phyloP scores from a whole-genome alignment of 805 yeast species.

The Yarrowia phangngaensis region DNA sequence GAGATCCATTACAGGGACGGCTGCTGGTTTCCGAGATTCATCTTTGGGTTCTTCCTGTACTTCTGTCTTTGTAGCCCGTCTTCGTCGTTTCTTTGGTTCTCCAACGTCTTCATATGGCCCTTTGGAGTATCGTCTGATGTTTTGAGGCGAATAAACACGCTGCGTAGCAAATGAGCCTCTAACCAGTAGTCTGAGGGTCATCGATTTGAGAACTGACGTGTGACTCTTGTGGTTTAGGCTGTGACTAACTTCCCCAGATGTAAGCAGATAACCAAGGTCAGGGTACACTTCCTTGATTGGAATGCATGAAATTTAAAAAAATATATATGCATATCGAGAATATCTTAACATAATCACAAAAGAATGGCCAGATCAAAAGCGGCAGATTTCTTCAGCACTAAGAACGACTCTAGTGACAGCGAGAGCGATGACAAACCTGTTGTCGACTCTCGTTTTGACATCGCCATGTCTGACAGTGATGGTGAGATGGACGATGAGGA shows the following conservation, averaged over 20 bases:
- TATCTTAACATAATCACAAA: neutral
- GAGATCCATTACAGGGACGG: neutral
- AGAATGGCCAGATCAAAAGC: slow-evolving; percentile 11
- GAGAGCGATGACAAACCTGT: slow-evolving; percentile 1
- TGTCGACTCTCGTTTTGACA: slow-evolving; percentile 12
- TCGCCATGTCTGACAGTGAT: slow-evolving; percentile 1
- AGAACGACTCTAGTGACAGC: slow-evolving; percentile 23
- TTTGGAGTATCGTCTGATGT: too few species aligned
- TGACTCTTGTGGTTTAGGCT: too few species aligned
- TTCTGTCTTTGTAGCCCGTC: neutral
- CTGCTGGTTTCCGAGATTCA: neutral
- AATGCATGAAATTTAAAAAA: too few species aligned
- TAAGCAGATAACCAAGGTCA: too few species aligned
- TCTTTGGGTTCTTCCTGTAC: slow-evolving; percentile 1
- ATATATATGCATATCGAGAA: neutral
- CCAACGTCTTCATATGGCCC: slow-evolving; percentile 12
- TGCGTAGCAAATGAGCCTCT: too few species aligned
- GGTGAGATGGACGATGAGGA: slow-evolving; percentile 28
- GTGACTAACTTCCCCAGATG: too few species aligned
- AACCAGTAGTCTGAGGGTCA: too few species aligned
- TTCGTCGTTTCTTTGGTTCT: slow-evolving; percentile 7
- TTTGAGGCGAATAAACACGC: too few species aligned
- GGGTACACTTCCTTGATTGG: too few species aligned
- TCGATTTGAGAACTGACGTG: too few species aligned
- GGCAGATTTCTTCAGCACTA: slow-evolving; percentile 20